These are phyloP conservation scores for Fragilaria radians DNA, from an alignment of 108 stramenopile species.

Conservation along the genomic window DNA sequence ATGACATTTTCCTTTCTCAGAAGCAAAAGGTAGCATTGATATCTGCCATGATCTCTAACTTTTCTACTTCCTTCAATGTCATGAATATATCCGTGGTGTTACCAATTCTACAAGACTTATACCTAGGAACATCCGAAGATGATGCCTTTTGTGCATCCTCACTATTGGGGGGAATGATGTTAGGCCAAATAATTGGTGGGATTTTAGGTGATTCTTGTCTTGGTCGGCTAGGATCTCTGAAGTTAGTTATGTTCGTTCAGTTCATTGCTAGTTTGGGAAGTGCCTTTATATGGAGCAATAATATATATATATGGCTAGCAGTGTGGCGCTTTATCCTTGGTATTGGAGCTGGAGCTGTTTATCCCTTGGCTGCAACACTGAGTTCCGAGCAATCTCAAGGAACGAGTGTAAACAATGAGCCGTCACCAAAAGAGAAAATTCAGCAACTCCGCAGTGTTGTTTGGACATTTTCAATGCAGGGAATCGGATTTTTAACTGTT, in stretches of 20 bases:
- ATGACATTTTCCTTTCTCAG: not conserved
- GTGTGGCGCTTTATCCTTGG: slow-evolving; percentile 69
- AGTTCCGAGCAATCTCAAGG: slow-evolving; percentile 53
- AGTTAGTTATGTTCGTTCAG: slow-evolving; percentile 70
- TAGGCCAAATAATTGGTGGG: slow-evolving; percentile 81
- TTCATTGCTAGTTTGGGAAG: slow-evolving; percentile 59
- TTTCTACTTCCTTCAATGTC: slow-evolving; percentile 86
- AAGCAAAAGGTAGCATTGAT: slow-evolving; percentile 27
- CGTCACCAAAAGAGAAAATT: not conserved
- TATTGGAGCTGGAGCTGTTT: slow-evolving; percentile 80
- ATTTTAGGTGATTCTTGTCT: slow-evolving; percentile 64
- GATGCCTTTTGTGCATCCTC: slow-evolving; percentile 45
- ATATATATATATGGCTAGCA: slow-evolving; percentile 42
- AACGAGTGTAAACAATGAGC: not conserved
- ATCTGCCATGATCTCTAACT: slow-evolving; percentile 81
- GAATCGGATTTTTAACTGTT: slow-evolving; percentile 63
- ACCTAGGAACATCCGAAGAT: not conserved
- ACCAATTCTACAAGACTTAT: slow-evolving; percentile 47
- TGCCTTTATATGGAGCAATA: slow-evolving; percentile 23
- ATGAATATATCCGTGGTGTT: slow-evolving; percentile 76
- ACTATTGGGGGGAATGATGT: slow-evolving; percentile 80
- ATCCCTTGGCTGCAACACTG: slow-evolving; percentile 80
- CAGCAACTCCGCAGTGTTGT: slow-evolving; percentile 49
- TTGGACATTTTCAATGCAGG: slow-evolving; percentile 73
- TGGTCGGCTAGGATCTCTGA: slow-evolving; percentile 57